Evolutionary conservation across 1,139 yeast species (phyloP), one percentile per base, ranked within the genome.

Genomic region (Candida gigantensis): DNA sequence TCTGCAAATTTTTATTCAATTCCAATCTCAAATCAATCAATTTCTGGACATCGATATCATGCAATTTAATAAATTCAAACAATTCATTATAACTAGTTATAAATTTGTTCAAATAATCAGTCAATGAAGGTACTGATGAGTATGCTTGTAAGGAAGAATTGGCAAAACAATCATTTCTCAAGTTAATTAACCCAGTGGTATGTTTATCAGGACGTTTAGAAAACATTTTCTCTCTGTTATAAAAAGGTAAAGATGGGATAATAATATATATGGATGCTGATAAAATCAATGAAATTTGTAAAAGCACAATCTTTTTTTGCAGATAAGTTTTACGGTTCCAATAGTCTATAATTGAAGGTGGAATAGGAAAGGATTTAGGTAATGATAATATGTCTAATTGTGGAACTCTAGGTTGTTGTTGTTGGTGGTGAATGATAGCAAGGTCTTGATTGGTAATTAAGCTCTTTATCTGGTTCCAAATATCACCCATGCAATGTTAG

Each of bases 101-200:
- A 36, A 68, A 64, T 31, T 61, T 62, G 46, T 77, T 78, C 43
- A 89, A 64, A 51, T 87, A 89, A 11, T 64, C 69, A 21, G 81
- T 79, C 35, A 89, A 58, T 0, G 72, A 71, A 0, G 89, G 83
- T 20, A 86, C 60, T 0, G 95, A 66, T 11, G 88, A 80, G 43
- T 90, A 74, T 0, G 96, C 94, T 57, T 90, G 97, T 15, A 92
- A 56, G 1, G 90, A 82, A n/a, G 95, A 79, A 53, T 92, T 90
- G 43, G 96, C 96, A 62, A 87, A 90, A 58, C 97, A 90, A 56
- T 89, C 96, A 51, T 87, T 87, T 42, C 92, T 77, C 46, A 82
- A 71, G 57, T 90, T 92, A 47, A 82, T 71, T 32, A 90, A 66
- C 3, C 97, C 97, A 0, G 94, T 87, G 11, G 96, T 84, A 53